phyloP scores from a whole-genome alignment of 2,329 filamentous ascomycete species.

The Penicillium digitatum region DNA sequence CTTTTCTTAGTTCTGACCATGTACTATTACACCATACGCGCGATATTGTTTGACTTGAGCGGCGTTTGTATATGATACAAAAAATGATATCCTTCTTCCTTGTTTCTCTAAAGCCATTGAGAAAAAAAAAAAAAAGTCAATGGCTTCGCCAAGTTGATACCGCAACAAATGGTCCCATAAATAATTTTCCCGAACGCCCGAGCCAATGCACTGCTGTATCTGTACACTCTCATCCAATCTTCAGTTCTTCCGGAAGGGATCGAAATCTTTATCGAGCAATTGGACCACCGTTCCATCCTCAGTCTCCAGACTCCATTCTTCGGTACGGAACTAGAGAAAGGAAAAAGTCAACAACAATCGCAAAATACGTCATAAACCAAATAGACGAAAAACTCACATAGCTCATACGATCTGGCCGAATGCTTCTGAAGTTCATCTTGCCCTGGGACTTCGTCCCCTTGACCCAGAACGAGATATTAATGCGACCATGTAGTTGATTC shows the following conservation, averaged over 20 bases:
- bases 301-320: constrained; percentile 80
- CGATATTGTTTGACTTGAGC: constrained; percentile 33
- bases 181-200: constrained; percentile 20
- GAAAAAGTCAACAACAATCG: neutral
- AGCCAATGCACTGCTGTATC: constrained; percentile 23
- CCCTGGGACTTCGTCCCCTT: constrained; percentile 69
- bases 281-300: constrained; percentile 66
- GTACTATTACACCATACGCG: constrained; percentile 39
- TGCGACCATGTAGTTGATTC: constrained; percentile 87
- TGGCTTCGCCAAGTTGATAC: constrained; percentile 3
- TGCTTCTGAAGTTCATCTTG: constrained; percentile 75
- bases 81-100: constrained; percentile 37
- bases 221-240: constrained; percentile 41
- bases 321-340: constrained; percentile 67
- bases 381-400: constrained; percentile 44
- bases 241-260: constrained; percentile 60
- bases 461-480: constrained; percentile 82
- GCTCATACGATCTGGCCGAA: constrained; percentile 62
- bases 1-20: constrained; percentile 20
- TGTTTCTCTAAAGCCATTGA: constrained; percentile 5
- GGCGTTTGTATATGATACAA: constrained; percentile 41
- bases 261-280: constrained; percentile 63
- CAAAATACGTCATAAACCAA: neutral
- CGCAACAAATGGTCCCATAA: constrained; percentile 10
- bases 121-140: neutral